Evolutionary conservation across 2,329 filamentous ascomycete species (phyloP).

Genomic region (Nannizziopsis barbatae): DNA sequence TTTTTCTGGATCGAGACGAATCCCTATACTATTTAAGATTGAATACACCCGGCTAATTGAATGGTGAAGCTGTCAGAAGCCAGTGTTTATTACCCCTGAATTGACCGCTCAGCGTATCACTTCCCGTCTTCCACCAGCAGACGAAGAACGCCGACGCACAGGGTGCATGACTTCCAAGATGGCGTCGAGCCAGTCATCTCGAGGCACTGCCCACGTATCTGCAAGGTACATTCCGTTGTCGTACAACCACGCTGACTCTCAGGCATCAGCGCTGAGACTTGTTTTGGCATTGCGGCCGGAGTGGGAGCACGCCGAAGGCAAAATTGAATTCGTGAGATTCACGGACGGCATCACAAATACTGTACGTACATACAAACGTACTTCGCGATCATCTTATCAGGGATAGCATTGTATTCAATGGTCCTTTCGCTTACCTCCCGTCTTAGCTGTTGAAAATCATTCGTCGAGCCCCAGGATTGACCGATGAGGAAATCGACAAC

Average conservation of each 20-base stretch:
- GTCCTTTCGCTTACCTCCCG: conserved; percentile 3
- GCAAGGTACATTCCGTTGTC: conserved; percentile 55
- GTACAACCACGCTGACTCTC: conserved; percentile 67
- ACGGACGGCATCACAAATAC: conserved; percentile 99
- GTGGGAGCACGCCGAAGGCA: conserved; percentile 63
- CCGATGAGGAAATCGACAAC: conserved; percentile 65
- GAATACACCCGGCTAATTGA: too few species aligned
- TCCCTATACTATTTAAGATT: too few species aligned
- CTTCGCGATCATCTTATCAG: background rate
- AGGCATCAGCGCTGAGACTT: conserved; percentile 66
- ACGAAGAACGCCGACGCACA: too few species aligned
- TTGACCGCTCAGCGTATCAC: too few species aligned
- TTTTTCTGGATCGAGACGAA: too few species aligned
- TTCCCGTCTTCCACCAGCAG: too few species aligned
- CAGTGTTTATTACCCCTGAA: too few species aligned
- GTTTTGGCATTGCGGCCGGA: conserved; percentile 70
- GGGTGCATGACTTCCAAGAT: background rate
- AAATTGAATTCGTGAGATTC: conserved; percentile 78
- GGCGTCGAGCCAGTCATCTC: conserved; percentile 5
- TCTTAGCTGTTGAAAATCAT: conserved; percentile 41
- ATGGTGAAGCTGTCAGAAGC: too few species aligned
- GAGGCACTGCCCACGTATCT: conserved; percentile 16
- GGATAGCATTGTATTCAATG: background rate
- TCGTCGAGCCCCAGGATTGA: conserved; percentile 49
- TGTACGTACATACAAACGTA: conserved; percentile 34